phyloP scores from a whole-genome alignment of 139 green algal genomes.

The Micromonas pusilla region DNA sequence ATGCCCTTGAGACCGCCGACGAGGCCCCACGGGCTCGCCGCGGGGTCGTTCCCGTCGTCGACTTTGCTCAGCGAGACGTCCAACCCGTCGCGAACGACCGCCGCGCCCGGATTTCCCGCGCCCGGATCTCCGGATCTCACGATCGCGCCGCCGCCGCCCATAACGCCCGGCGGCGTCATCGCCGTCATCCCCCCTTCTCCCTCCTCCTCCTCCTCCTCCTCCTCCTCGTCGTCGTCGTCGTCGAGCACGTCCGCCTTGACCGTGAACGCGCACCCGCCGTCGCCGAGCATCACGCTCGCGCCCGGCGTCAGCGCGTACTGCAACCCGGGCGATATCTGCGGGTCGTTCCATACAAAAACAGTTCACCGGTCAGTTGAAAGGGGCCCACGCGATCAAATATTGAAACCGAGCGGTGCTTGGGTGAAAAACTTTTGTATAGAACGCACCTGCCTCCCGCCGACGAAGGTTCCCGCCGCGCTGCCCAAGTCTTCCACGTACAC shows the following conservation, averaged over 20 bases:
- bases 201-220: neutral
- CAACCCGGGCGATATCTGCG: too few species aligned
- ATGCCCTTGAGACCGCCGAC: neutral
- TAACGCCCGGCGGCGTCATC: neutral
- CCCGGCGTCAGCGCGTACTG: neutral
- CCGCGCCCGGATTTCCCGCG: neutral
- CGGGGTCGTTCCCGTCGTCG: neutral
- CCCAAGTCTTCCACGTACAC: neutral
- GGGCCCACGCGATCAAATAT: too few species aligned
- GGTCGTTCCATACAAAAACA: too few species aligned
- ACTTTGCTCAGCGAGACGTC: neutral
- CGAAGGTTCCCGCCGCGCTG: neutral
- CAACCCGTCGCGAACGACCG: neutral
- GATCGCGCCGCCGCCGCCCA: neutral
- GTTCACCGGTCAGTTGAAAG: too few species aligned
- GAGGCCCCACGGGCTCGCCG: neutral
- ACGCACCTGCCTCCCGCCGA: neutral
- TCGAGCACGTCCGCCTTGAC: too few species aligned
- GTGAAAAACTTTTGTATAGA: too few species aligned
- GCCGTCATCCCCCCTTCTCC: neutral
- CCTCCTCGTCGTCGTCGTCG: constrained; percentile 4
- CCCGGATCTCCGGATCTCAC: too few species aligned
- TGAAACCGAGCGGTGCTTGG: too few species aligned
- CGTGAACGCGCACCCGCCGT: neutral
- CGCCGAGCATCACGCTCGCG: neutral